Conservation (phyloP, 768 basidiomycete species). For the Amanita exitialis region DNA sequence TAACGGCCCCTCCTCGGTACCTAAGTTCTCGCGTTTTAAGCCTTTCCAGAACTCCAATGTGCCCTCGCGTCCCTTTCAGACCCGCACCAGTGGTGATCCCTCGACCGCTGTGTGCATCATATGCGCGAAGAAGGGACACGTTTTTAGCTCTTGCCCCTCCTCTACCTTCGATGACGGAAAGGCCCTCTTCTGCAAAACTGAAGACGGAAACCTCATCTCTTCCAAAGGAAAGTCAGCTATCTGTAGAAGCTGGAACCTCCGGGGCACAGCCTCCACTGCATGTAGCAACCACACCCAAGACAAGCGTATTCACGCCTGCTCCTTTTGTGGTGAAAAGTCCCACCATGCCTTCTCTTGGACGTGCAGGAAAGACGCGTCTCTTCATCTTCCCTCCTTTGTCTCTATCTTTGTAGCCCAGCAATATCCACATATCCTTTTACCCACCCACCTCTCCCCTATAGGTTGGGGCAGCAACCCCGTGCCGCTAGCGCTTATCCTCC, state of each 20-base stretch:
- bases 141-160: not conserved
- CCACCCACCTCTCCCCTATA: too few species aligned
- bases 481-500: too few species aligned
- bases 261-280: not conserved
- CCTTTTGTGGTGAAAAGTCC: slow-evolving; percentile 17
- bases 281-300: not conserved
- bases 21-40: too few species aligned
- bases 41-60: too few species aligned
- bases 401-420: too few species aligned
- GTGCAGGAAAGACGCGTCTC: slow-evolving; percentile 11
- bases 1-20: too few species aligned
- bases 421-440: too few species aligned
- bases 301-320: slow-evolving; percentile 17
- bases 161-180: not conserved
- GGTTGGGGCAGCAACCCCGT: too few species aligned
- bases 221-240: too few species aligned
- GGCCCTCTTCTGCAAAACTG: not conserved
- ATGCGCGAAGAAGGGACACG: not conserved
- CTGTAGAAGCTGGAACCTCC: not conserved
- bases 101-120: not conserved
- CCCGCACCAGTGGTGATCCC: not conserved
- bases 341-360: slow-evolving; percentile 19
- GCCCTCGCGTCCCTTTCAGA: too few species aligned
- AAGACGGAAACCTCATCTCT: not conserved
- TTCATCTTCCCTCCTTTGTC: too few species aligned